A percentile compares a stretch with the other conserved stretches of the same genome.
Conservation (phyloP, 2,329 filamentous ascomycete species). For the Hypoxylon sp. region DNA sequence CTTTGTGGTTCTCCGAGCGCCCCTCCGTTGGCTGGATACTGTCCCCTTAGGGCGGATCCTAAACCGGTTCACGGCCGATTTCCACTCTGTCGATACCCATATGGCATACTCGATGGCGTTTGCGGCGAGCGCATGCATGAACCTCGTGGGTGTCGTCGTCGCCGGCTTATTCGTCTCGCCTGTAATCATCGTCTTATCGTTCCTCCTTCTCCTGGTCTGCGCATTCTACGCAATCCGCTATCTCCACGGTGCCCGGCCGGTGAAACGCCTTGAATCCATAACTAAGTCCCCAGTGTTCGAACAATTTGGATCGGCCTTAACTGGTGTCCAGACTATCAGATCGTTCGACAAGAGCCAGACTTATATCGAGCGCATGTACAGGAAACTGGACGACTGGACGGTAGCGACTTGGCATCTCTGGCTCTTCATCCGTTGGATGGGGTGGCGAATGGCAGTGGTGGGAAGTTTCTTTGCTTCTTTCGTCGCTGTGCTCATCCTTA, state of each 20-base stretch:
- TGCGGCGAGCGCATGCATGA: conserved; percentile 71
- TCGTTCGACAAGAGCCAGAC: conserved; percentile 78
- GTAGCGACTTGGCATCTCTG: conserved; percentile 77
- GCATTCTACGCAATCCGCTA: conserved; percentile 73
- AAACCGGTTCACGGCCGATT: conserved; percentile 85
- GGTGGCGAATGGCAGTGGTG: conserved; percentile 78
- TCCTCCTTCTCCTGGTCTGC: conserved; percentile 70
- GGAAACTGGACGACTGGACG: conserved; percentile 77
- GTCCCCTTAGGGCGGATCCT: conserved; percentile 82
- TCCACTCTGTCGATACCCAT: conserved; percentile 79
- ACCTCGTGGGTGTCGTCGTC: conserved; percentile 75
- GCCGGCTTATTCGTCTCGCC: conserved; percentile 78
- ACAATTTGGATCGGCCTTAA: conserved; percentile 80
- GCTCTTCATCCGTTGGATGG: conserved; percentile 84
- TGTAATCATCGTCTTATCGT: conserved; percentile 74
- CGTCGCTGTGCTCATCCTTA: conserved; percentile 75
- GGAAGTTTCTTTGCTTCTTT: conserved; percentile 78
- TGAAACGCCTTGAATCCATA: conserved; percentile 83
- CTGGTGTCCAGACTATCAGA: conserved; percentile 81
- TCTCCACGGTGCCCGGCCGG: conserved; percentile 78
- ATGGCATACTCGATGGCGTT: conserved; percentile 75
- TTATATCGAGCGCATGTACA: conserved; percentile 79
- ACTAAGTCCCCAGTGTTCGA: conserved; percentile 86
- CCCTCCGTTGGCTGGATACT: conserved; percentile 85
- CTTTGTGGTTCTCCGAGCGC: conserved; percentile 77